Percentiles rank a stretch among this genome's conserved stretches.
Conservation (phyloP, 1,284 basidiomycete genomes). For the Papiliotrema flavescens region DNA sequence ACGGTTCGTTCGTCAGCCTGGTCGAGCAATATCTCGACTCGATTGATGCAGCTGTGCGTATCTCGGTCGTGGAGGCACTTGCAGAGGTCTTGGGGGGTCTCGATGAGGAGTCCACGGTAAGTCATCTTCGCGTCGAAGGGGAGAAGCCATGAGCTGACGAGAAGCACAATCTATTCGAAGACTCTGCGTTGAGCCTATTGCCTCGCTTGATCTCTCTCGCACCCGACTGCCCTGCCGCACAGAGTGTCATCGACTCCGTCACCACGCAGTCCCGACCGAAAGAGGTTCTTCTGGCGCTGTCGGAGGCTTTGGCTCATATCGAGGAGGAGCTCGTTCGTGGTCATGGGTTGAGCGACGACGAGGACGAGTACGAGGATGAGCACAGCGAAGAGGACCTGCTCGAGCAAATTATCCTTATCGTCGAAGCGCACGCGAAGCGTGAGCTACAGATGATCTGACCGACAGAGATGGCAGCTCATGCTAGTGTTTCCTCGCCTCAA, state of each 20-base stretch:
- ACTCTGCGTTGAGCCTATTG: constrained; percentile 11
- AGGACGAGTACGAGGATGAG: constrained; percentile 13
- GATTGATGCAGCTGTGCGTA: background rate
- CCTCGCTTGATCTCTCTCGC: constrained; percentile 14
- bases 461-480: too few relatives aligned
- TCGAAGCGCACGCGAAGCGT: background rate
- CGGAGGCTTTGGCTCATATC: constrained; percentile 22
- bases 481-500: constrained; percentile 27
- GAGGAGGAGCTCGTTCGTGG: constrained; percentile 26
- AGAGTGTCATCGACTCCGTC: constrained; percentile 14
- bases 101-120: background rate
- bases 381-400: constrained; percentile 10
- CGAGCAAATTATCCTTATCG: background rate
- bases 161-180: constrained; percentile 3
- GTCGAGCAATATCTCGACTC: constrained; percentile 13
- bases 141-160: background rate
- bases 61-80: constrained; percentile 11
- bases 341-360: constrained; percentile 27
- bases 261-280: constrained; percentile 17
- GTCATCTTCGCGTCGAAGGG: background rate
- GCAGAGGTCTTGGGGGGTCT: constrained; percentile 6
- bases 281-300: constrained; percentile 33
- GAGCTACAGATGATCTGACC: background rate
- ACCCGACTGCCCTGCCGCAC: background rate
- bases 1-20: constrained; percentile 4